Conservation (phyloP, 2,329 filamentous ascomycete genomes). For the Fusarium burgessii region DNA sequence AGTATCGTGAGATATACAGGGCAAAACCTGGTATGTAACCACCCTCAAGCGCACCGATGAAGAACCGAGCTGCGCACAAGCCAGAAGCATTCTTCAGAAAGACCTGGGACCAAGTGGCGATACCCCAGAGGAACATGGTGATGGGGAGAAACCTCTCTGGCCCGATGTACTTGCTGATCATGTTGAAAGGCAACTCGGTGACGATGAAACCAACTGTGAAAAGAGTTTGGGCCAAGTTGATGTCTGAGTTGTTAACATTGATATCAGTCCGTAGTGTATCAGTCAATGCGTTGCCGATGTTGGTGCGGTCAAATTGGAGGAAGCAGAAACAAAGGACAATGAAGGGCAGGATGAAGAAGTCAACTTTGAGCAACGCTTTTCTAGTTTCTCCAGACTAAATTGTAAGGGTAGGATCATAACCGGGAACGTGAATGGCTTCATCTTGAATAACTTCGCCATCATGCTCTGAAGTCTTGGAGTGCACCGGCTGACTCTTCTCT, state of each 20-base stretch:
- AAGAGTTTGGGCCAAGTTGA: constrained; percentile 65
- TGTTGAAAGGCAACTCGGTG: constrained; percentile 52
- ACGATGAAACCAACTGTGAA: constrained; percentile 63
- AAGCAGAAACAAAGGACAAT: constrained; percentile 51
- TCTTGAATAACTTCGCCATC: constrained; percentile 22
- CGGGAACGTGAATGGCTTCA: constrained; percentile 39
- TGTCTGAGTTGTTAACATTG: constrained; percentile 61
- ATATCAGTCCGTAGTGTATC: constrained; percentile 63
- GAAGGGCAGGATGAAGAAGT: constrained; percentile 46
- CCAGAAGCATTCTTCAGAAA: constrained; percentile 44
- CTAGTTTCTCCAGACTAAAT: constrained; percentile 18
- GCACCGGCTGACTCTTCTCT: constrained; percentile 14
- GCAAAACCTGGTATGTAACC: constrained; percentile 51
- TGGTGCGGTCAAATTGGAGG: constrained; percentile 52
- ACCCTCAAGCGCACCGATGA: constrained; percentile 48
- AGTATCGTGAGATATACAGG: constrained; percentile 49
- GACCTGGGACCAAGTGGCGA: constrained; percentile 46
- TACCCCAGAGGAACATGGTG: constrained; percentile 49
- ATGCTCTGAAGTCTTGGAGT: constrained; percentile 10
- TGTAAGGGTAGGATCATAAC: constrained; percentile 40
- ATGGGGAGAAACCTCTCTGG: constrained; percentile 47
- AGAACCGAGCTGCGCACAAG: constrained; percentile 46
- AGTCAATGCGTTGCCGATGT: constrained; percentile 64
- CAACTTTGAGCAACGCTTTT: constrained; percentile 42
- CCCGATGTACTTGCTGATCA: constrained; percentile 46